phyloP scores from a whole-genome alignment of 2,329 filamentous ascomycete species.

The Colletotrichum noveboracense region DNA sequence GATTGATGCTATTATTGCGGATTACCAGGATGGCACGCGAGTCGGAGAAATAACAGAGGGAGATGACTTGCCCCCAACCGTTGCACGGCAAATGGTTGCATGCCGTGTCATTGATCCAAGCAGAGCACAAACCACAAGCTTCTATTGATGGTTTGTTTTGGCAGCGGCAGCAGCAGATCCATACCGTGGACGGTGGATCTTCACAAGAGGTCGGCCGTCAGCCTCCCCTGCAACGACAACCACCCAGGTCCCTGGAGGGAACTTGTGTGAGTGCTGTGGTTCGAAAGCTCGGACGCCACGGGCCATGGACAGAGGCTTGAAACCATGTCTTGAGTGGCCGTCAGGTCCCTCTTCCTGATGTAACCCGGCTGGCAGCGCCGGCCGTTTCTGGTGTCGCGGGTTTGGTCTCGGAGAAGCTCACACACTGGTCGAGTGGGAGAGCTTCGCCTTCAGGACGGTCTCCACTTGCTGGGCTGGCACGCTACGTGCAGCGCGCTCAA shows the following conservation, averaged over 20 bases:
- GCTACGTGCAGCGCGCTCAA: neutral
- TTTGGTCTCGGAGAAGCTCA: neutral
- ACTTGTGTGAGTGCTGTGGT: slow-evolving; percentile 14
- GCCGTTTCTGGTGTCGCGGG: slow-evolving; percentile 10
- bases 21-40: neutral
- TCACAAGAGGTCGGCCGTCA: neutral
- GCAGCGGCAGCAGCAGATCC: slow-evolving; percentile 5
- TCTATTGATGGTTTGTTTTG: neutral
- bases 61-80: slow-evolving; percentile 2
- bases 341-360: slow-evolving; percentile 18
- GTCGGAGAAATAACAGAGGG: slow-evolving; percentile 18
- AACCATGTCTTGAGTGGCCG: slow-evolving; percentile 18
- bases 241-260: slow-evolving; percentile 8
- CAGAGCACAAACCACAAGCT: neutral
- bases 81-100: neutral
- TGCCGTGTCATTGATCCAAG: neutral
- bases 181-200: neutral
- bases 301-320: slow-evolving; percentile 5
- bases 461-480: neutral
- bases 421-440: neutral
- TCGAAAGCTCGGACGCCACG: slow-evolving; percentile 6
- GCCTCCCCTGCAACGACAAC: neutral
- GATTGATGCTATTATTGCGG: neutral
- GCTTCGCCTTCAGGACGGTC: slow-evolving; percentile 5
- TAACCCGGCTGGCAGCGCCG: neutral